phyloP scores from a whole-genome alignment of 2,329 filamentous ascomycete species.

The Coccinonectria pachysandricola region DNA sequence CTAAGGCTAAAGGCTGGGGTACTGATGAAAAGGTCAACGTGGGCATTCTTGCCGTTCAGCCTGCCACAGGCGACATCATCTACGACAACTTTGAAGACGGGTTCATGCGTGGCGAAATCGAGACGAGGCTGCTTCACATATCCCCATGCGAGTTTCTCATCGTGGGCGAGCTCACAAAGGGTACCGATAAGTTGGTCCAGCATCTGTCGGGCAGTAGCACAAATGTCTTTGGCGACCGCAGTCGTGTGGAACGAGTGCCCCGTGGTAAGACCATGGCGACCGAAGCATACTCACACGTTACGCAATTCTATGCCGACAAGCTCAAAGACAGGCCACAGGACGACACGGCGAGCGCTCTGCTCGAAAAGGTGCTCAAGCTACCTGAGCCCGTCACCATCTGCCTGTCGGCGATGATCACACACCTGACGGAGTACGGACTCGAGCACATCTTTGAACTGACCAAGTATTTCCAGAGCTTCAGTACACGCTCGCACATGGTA shows the following conservation, averaged over 20 bases:
- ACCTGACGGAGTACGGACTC: conserved; percentile 82
- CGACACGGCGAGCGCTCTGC: conserved; percentile 50
- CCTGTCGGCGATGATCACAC: conserved; percentile 90
- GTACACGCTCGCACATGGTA: conserved; percentile 87
- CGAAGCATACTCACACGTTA: conserved; percentile 79
- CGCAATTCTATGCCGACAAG: conserved; percentile 85
- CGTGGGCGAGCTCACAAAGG: conserved; percentile 79
- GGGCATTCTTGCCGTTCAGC: conserved; percentile 87
- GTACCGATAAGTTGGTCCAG: conserved; percentile 83
- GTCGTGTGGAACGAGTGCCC: conserved; percentile 69
- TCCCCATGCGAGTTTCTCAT: conserved; percentile 92
- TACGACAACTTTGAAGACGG: conserved; percentile 95
- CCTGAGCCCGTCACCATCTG: conserved; percentile 83
- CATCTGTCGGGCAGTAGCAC: conserved; percentile 83
- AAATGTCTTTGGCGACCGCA: conserved; percentile 86
- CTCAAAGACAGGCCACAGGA: conserved; percentile 52
- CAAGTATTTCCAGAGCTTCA: conserved; percentile 95
- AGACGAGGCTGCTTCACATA: conserved; percentile 90
- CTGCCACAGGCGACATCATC: conserved; percentile 88
- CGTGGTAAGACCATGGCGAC: conserved; percentile 73
- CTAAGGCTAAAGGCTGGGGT: conserved; percentile 64
- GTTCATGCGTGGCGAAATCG: conserved; percentile 93
- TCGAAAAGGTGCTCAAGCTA: conserved; percentile 79
- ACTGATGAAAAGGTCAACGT: conserved; percentile 91
- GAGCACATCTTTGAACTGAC: conserved; percentile 94